Base-by-base conservation (phyloP, 192 early-diverging fungal genomes). In the Rhizophagus clarus region DNA sequence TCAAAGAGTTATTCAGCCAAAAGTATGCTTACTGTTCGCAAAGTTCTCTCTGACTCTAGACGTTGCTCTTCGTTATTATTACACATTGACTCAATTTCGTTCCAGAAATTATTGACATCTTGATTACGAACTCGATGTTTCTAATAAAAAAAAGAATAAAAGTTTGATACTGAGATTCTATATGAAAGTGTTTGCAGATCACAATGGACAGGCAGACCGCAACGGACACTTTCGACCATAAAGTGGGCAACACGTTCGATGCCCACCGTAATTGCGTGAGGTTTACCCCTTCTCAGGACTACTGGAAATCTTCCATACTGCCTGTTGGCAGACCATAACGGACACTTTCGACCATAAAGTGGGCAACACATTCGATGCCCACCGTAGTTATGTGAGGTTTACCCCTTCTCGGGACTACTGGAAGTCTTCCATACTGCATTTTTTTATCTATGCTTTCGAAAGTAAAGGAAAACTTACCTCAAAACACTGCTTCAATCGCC, bases 91-190 rank as follows among this genome's bases (percentile, higher is more conserved):
- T 64, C 32, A 17, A 76, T 76, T 40, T 60, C 2, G 24, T 76
- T 40, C 17, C 74, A 76, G 14, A 77, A 77, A 5, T 10, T 17
- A n/a, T 67, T 67, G n/a, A 77, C 63, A 29, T 67, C 40, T 9
- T 66, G 14, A 15, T 67, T 49, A 29, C 34, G 24, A 73, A 17
- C 40, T 26, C 34, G 11, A 73, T 56, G 56, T 4, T 61, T 61
- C 73, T 77, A 47, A 4, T 0, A 40, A 66, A 45, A 42, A 66
- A 2, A 63, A 22, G 2, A n/a, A n/a, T n/a, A n/a, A n/a, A n/a
- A n/a, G n/a, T n/a, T n/a, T n/a, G n/a, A n/a, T n/a, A n/a, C n/a
- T n/a, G n/a, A n/a, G n/a, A n/a, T n/a, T n/a, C n/a, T n/a, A n/a
- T n/a, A n/a, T n/a, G n/a, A n/a, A n/a, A n/a, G n/a, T n/a, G n/a